Conservation (phyloP, 768 basidiomycete genomes). For the Kwoniella botswanensis region DNA sequence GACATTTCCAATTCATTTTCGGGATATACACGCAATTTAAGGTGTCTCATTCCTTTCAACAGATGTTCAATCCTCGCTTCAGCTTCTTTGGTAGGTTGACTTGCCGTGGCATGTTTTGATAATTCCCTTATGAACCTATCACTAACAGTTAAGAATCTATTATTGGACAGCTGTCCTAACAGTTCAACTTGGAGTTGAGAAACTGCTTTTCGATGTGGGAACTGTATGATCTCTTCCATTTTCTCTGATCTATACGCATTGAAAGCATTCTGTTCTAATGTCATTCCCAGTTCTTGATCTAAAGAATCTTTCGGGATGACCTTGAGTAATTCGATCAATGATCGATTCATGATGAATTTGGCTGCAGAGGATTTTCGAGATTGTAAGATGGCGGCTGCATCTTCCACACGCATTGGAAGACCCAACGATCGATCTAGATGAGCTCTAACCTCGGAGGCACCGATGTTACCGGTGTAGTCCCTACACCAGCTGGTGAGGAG, state of each 20-base stretch:
- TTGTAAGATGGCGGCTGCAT: constrained; percentile 52
- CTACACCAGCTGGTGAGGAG: constrained; percentile 86
- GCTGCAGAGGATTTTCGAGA: constrained; percentile 66
- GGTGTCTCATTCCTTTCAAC: constrained; percentile 76
- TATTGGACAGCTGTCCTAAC: constrained; percentile 79
- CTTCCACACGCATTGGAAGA: constrained; percentile 45
- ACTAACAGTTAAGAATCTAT: constrained; percentile 87
- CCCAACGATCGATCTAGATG: constrained; percentile 46
- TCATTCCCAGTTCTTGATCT: constrained; percentile 76
- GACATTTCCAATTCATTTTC: constrained; percentile 91
- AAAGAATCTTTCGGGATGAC: constrained; percentile 75
- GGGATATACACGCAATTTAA: constrained; percentile 91
- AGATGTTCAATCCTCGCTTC: constrained; percentile 85
- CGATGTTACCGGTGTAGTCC: constrained; percentile 67
- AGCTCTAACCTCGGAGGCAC: constrained; percentile 49
- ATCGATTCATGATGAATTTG: constrained; percentile 87
- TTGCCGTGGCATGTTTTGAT: constrained; percentile 68
- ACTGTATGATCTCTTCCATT: constrained; percentile 65
- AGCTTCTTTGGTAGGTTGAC: constrained; percentile 76
- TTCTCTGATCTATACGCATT: constrained; percentile 65
- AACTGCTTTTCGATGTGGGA: constrained; percentile 77
- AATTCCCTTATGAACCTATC: constrained; percentile 86
- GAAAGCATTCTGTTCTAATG: constrained; percentile 85
- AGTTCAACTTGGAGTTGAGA: constrained; percentile 81
- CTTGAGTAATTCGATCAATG: constrained; percentile 76